phyloP scores from a whole-genome alignment of 2,329 filamentous ascomycete genomes.

The Xylariaceae sp. region DNA sequence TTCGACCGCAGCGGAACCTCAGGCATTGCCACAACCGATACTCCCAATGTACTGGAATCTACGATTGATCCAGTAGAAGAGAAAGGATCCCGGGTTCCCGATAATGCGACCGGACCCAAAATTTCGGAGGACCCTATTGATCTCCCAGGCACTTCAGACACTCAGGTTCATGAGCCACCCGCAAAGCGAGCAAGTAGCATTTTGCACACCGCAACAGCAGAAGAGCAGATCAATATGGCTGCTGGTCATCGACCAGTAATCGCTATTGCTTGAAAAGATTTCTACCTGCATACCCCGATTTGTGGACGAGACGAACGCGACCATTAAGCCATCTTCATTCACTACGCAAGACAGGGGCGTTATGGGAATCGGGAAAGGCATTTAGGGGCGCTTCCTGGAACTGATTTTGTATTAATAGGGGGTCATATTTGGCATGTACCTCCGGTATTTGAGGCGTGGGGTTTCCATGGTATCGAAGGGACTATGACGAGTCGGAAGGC shows the following conservation, averaged over 20 bases:
- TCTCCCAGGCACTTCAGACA: background rate
- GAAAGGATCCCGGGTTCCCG: background rate
- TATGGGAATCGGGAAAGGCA: conserved; percentile 18
- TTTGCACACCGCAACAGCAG: conserved; percentile 5
- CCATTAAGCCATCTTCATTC: conserved; percentile 23
- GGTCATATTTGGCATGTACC: conserved; percentile 12
- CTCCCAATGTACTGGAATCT: conserved; percentile 15
- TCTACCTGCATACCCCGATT: conserved; percentile 14
- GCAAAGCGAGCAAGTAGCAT: conserved; percentile 12
- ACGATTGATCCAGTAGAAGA: background rate
- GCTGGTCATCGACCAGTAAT: conserved; percentile 19
- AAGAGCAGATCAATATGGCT: conserved; percentile 17
- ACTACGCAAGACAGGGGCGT: conserved; percentile 15
- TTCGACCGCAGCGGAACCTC: conserved; percentile 36
- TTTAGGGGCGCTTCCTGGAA: conserved; percentile 27
- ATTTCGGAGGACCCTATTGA: conserved; percentile 6
- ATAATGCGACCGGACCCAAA: background rate
- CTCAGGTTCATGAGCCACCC: conserved; percentile 17
- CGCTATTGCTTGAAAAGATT: conserved; percentile 21
- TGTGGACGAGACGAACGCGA: conserved; percentile 24
- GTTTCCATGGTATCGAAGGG: conserved; percentile 7
- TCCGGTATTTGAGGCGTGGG: conserved; percentile 17
- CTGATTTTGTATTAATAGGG: conserved; percentile 21
- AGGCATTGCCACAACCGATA: conserved; percentile 25
- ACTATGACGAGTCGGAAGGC: conserved; percentile 10